These are phyloP conservation scores for Stachybotrys chlorohalonatus DNA, from an alignment of 2,329 filamentous ascomycete genomes.

Conservation along the genomic window DNA sequence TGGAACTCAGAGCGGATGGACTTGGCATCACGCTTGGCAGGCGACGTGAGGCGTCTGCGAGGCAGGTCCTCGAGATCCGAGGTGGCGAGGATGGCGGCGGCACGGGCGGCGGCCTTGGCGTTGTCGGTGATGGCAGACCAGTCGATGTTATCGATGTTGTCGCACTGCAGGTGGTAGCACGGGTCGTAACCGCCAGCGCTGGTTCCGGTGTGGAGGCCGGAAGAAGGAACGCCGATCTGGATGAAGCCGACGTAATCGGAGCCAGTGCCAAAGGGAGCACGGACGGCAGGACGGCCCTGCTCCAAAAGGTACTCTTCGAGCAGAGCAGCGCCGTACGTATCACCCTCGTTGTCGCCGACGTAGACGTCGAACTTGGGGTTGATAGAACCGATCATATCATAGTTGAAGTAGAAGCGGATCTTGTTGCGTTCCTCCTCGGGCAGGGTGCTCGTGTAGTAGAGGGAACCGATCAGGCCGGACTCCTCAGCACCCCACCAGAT, in stretches of 20 bases:
- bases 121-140: conserved; percentile 27
- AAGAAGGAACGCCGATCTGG: conserved; percentile 27
- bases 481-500: conserved; percentile 31
- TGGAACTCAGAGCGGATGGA: conserved; percentile 15
- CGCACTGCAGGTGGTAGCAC: conserved; percentile 31
- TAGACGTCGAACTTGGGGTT: conserved; percentile 29
- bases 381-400: conserved; percentile 23
- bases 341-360: conserved; percentile 25
- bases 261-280: conserved; percentile 23
- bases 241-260: conserved; percentile 33
- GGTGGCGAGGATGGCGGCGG: conserved; percentile 32
- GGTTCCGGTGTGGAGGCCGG: conserved; percentile 31
- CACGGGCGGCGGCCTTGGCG: conserved; percentile 38
- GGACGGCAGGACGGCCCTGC: conserved; percentile 3
- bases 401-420: conserved; percentile 19
- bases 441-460: background rate
- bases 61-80: conserved; percentile 26
- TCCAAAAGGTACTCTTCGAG: conserved; percentile 23
- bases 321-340: conserved; percentile 23
- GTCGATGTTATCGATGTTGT: conserved; percentile 30
- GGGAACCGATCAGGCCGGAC: conserved; percentile 12
- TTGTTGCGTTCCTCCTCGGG: conserved; percentile 14
- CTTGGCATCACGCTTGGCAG: conserved; percentile 14
- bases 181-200: conserved; percentile 19
- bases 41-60: conserved; percentile 16